A percentile compares a stretch with the other conserved stretches of the same genome.
Conservation (phyloP, 441 rosid species). For the Aleurites moluccanus region DNA sequence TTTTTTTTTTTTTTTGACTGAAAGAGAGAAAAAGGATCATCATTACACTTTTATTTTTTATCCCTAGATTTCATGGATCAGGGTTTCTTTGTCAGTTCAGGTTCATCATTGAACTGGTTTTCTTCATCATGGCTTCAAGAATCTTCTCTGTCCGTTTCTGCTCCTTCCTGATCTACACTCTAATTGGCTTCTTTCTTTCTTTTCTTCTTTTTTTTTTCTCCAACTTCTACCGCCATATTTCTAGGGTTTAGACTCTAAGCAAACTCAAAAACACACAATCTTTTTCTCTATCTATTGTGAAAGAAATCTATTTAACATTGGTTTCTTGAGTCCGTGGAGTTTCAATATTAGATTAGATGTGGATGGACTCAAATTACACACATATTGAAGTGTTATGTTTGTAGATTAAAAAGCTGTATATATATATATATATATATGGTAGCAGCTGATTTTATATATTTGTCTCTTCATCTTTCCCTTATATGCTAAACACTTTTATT, state of each 20-base stretch:
- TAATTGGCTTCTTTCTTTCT: constrained; percentile 17
- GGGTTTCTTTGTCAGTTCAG: constrained; percentile 31
- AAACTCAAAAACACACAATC: background rate
- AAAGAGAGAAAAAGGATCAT: constrained; percentile 35
- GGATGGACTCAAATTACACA: background rate
- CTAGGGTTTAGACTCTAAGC: constrained; percentile 6
- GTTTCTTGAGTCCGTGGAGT: background rate
- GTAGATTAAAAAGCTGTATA: background rate
- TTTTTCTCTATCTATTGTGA: background rate
- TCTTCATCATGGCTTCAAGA: constrained; percentile 49
- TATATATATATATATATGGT: too few relatives aligned
- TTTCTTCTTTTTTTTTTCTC: background rate
- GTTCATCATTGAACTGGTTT: constrained; percentile 43
- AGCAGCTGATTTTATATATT: constrained; percentile 13
- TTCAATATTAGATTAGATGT: background rate
- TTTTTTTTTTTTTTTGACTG: constrained; percentile 34
- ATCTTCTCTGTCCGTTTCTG: constrained; percentile 54
- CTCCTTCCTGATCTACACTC: constrained; percentile 20
- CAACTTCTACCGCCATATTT: constrained; percentile 5
- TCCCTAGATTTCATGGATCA: constrained; percentile 36
- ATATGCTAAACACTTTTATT: background rate
- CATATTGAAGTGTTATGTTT: background rate
- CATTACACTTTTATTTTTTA: constrained; percentile 34
- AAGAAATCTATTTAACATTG: background rate
- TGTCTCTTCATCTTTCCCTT: constrained; percentile 7